Percentiles rank a stretch among this genome's conserved stretches.
Conservation (phyloP, 805 yeast genomes). For the Hermanozyma aechmeae region DNA sequence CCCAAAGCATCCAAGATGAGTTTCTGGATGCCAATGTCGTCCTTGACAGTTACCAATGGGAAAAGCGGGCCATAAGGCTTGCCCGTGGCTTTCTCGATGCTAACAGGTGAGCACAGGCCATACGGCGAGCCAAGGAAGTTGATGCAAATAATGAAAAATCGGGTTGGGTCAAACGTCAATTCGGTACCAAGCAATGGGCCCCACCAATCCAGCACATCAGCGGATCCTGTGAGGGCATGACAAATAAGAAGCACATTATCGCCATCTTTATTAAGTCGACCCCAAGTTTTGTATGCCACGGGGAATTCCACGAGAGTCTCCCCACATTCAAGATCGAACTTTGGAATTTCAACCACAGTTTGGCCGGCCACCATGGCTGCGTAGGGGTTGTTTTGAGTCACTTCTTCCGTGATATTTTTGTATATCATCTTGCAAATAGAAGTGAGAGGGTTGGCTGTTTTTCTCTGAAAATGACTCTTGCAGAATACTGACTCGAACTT, state of each 20-base stretch:
- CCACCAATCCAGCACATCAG: constrained; percentile 98
- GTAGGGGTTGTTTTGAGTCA: constrained; percentile 54
- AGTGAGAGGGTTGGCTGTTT: too few species aligned
- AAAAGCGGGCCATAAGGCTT: constrained; percentile 87
- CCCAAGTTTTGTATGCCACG: constrained; percentile 96
- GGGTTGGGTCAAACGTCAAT: constrained; percentile 83
- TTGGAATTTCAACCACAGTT: constrained; percentile 68
- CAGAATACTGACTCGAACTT: too few species aligned
- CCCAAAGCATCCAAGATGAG: constrained; percentile 71
- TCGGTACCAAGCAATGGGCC: constrained; percentile 85
- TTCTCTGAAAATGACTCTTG: too few species aligned
- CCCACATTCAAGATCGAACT: constrained; percentile 72
- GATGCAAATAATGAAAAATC: constrained; percentile 78
- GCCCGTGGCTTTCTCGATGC: constrained; percentile 69
- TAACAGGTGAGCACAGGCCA: constrained; percentile 89
- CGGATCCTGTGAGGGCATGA: constrained; percentile 92
- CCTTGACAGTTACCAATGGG: constrained; percentile 89
- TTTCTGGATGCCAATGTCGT: constrained; percentile 76
- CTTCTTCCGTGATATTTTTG: constrained; percentile 34
- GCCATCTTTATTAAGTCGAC: constrained; percentile 57
- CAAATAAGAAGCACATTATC: constrained; percentile 85
- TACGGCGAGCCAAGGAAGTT: constrained; percentile 96
- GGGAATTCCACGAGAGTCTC: constrained; percentile 66
- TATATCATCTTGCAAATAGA: too few species aligned
- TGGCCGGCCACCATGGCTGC: constrained; percentile 67